A percentile compares a stretch with the other conserved stretches of the same genome.
Evolutionary conservation across 2,329 filamentous ascomycete species (phyloP).

Genomic region (Arthrinium puccinioides): DNA sequence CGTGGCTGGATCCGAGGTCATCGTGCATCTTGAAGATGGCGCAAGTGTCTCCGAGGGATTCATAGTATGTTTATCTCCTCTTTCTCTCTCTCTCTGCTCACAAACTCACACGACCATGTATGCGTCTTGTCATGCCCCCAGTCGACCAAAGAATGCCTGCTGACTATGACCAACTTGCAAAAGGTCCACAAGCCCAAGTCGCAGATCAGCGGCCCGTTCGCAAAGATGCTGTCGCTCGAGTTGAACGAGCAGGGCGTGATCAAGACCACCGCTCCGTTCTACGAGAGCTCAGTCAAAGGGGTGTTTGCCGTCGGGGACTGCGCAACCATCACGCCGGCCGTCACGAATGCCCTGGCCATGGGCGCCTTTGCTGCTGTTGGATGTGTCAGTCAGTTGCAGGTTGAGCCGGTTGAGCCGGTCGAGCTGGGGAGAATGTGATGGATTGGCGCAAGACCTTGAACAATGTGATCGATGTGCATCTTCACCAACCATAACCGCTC

Average conservation of each 20-base stretch:
- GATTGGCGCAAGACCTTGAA: no score
- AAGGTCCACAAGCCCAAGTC: slow-evolving; percentile 27
- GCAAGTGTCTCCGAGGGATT: neutral
- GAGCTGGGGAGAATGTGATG: no score
- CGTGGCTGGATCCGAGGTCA: neutral
- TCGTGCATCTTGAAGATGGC: neutral
- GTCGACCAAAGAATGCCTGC: no score
- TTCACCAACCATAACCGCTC: no score
- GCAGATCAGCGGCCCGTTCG: slow-evolving; percentile 32
- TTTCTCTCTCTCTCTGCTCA: no score
- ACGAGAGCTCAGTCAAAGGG: slow-evolving; percentile 40
- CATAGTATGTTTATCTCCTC: no score
- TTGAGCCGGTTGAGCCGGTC: no score
- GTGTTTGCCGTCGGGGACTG: slow-evolving; percentile 49
- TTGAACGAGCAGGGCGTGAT: slow-evolving; percentile 29
- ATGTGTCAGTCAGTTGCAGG: neutral
- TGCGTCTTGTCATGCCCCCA: no score
- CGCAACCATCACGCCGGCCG: slow-evolving; percentile 16
- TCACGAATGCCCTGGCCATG: slow-evolving; percentile 19
- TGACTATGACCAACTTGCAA: no score
- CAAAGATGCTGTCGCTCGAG: slow-evolving; percentile 35
- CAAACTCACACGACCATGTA: no score
- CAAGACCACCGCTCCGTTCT: slow-evolving; percentile 33
- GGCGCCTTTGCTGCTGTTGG: slow-evolving; percentile 5
- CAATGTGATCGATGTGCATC: no score